Base-by-base conservation (phyloP, 345 rosid species). In the Tarenaya hassleriana region DNA sequence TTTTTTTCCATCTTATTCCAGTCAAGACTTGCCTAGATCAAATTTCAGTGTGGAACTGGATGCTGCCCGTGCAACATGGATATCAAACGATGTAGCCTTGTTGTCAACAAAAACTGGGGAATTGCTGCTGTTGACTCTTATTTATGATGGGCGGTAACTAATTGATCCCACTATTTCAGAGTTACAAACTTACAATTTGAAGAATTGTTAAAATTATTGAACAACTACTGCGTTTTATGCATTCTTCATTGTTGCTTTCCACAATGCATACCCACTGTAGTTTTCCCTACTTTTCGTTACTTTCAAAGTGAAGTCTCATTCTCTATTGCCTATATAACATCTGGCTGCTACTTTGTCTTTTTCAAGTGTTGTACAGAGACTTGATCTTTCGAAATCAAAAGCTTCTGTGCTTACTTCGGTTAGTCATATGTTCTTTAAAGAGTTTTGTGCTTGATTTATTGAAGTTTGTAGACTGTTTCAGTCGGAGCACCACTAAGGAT, bases 371-470 rank as follows among this genome's bases (percentile, higher is more conserved):
- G 91, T 92, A 68, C 98, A 83, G 79, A 79, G 91, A 64, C 88
- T 92, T 64, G 94, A 88, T 64, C 98, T 92, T 56, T 78, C 95
- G 61, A 88, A 92, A 75, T 85, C 98, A 44, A 92, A 88, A 72
- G 95, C 98, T 69, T 92, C 97, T 40, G 97, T 92, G 41, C 95
- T 92, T 59, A 77, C 91, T 64, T 88, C 97, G 84, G 98, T 92
- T 60, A 75, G 97, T 79, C 56, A 41, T 43, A 43, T 31, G 29
- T 49, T 68, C 44, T 46, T 63, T 67, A 50, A 55, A 34, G 35
- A 47, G 34, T 19, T 42, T 29, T 27, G 42, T 58, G 42, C 51
- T 59, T 58, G 27, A 31, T 5, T 48, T 46, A 35, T 48, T 32
- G 12, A 12, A 42, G 10, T 7, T 24, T 39, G 20, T 8, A 8